Conservation (phyloP, 495 filamentous ascomycete species). For the Cercophora sp. region DNA sequence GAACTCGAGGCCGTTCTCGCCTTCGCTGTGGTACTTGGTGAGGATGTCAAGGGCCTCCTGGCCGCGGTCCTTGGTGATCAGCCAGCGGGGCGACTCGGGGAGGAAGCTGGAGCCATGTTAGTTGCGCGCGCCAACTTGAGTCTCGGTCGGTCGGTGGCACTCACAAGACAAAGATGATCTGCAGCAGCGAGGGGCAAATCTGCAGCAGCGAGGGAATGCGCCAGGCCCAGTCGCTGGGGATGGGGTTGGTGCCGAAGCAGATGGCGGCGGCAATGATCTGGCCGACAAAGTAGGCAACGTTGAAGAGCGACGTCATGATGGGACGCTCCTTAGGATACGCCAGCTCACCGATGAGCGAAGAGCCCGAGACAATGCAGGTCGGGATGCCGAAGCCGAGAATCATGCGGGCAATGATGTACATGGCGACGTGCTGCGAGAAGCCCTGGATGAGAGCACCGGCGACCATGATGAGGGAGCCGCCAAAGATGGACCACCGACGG, state of each 20-base stretch:
- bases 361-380: slow-evolving; percentile 61
- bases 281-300: slow-evolving; percentile 61
- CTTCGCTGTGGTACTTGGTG: slow-evolving; percentile 59
- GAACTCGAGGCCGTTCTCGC: slow-evolving; percentile 50
- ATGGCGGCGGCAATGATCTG: slow-evolving; percentile 60
- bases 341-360: slow-evolving; percentile 62
- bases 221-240: slow-evolving; percentile 59
- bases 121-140: no score
- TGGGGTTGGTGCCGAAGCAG: slow-evolving; percentile 55
- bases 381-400: slow-evolving; percentile 63
- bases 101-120: slow-evolving; percentile 42
- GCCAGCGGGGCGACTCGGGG: slow-evolving; percentile 58
- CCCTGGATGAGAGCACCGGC: slow-evolving; percentile 53
- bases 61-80: slow-evolving; percentile 55
- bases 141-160: neutral
- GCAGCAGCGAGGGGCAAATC: slow-evolving; percentile 52
- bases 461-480: slow-evolving; percentile 56
- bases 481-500: slow-evolving; percentile 54
- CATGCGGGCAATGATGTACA: slow-evolving; percentile 64
- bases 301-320: slow-evolving; percentile 65
- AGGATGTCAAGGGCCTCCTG: slow-evolving; percentile 57
- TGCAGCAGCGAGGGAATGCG: slow-evolving; percentile 61
- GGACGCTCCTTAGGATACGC: slow-evolving; percentile 63
- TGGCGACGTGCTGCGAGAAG: slow-evolving; percentile 42
- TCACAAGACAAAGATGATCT: slow-evolving; percentile 49